phyloP scores from a whole-genome alignment of 1,284 basidiomycete genomes.

The Takashimella koratensis region DNA sequence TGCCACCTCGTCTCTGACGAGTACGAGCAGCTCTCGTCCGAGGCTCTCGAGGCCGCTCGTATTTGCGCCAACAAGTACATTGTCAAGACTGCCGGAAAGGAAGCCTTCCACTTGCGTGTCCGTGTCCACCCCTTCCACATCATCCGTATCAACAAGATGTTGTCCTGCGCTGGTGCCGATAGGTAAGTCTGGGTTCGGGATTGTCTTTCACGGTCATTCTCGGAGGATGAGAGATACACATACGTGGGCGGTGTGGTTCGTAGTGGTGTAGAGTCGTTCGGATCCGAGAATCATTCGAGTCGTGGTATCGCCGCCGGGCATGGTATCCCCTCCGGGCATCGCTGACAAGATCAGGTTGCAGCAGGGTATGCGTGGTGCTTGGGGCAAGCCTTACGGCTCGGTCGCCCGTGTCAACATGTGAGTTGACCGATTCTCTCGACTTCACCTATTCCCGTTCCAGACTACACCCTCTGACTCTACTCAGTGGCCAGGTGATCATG shows the following conservation, averaged over 20 bases:
- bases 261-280: too few relatives aligned
- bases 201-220: too few relatives aligned
- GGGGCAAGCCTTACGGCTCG: constrained; percentile 94
- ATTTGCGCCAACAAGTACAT: constrained; percentile 99
- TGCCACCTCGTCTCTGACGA: constrained; percentile 96
- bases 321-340: too few relatives aligned
- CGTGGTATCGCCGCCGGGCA: too few relatives aligned
- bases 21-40: constrained; percentile 94
- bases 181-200: too few relatives aligned
- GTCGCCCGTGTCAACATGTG: constrained; percentile 50
- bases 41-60: constrained; percentile 96
- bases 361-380: constrained; percentile 99
- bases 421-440: constrained; percentile 7
- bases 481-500: constrained; percentile 96
- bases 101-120: constrained; percentile 97
- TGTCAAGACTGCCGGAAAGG: constrained; percentile 96
- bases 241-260: too few relatives aligned
- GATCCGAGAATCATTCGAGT: too few relatives aligned
- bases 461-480: constrained; percentile 28
- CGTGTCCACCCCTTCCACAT: constrained; percentile 99
- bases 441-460: background rate
- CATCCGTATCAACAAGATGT: constrained; percentile 99
- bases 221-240: too few relatives aligned
- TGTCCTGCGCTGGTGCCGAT: constrained; percentile 98
- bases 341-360: constrained; percentile 87